phyloP scores from a whole-genome alignment of 208 protist genomes.

The Acanthamoeba culbertsoni region DNA sequence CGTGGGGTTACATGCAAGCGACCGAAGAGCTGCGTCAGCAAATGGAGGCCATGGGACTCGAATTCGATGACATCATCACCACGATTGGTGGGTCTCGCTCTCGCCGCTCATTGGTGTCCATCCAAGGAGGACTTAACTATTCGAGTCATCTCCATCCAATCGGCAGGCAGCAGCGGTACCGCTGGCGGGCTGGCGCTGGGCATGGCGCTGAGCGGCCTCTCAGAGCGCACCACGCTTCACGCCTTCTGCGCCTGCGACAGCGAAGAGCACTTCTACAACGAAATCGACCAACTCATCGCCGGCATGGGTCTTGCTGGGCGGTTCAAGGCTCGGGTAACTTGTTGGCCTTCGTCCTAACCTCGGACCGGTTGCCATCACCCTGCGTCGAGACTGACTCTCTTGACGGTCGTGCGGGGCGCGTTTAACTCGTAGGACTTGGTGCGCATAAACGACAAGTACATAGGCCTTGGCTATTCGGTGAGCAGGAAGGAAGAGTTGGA shows the following conservation, averaged over 20 bases:
- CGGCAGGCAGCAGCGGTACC: slow-evolving; percentile 65
- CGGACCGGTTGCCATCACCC: no score
- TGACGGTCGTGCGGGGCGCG: background rate
- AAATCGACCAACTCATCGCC: slow-evolving; percentile 23
- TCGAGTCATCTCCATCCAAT: background rate
- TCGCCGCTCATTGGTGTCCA: slow-evolving; percentile 58
- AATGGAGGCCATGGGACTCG: background rate
- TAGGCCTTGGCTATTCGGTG: slow-evolving; percentile 61
- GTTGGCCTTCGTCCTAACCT: background rate
- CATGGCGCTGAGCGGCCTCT: background rate
- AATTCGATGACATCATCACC: background rate
- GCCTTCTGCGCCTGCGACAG: slow-evolving; percentile 50
- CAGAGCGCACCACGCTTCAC: background rate
- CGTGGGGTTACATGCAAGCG: slow-evolving; percentile 69
- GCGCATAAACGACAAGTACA: background rate
- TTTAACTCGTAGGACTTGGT: background rate
- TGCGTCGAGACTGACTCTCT: background rate
- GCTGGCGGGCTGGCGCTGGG: slow-evolving; percentile 67
- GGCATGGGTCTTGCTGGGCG: background rate
- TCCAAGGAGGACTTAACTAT: background rate
- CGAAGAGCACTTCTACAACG: slow-evolving; percentile 46
- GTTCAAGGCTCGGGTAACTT: background rate
- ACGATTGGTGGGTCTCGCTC: no score
- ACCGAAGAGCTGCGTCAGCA: slow-evolving; percentile 64
- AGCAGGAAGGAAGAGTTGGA: slow-evolving; percentile 31